Evolutionary conservation across 2,329 filamentous ascomycete genomes (phyloP), one percentile per base, ranked within the genome.

Genomic region (Sporothrix protearum): DNA sequence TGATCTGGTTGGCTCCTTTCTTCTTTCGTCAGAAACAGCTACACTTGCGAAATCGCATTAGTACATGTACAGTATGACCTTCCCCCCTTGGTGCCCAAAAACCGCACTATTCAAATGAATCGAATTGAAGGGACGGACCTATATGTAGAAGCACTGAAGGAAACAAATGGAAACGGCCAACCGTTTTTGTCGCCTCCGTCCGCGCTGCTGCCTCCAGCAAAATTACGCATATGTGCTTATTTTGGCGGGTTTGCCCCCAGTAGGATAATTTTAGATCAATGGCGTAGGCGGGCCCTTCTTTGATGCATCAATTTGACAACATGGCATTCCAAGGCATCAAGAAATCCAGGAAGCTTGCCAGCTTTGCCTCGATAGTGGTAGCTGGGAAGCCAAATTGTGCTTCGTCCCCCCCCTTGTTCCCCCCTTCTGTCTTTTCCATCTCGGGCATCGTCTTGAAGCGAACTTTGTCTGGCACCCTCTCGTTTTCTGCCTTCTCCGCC

Each of bases 221-320:
- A 19, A 5, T 36, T 36, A 4, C 14, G 42, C 42, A 19, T 57
- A 1, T 30, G 30, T 19, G 0, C 25, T 53, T 53, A 4, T 22
- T 53, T 33, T 36, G 57, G 19, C 57, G 12, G 19, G 19, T 14
- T 64, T 45, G 61, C 61, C 61, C 39, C 12, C n/a, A n/a, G 19
- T 28, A 30, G 22, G 61, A 64, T 47, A 64, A 64, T 64, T 28
- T 47, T 64, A 64, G 61, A 47, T 47, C 39, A 64, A 47, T 63
- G 39, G 28, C 25, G 28, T 33, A 59, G 36, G 61, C 39, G 36
- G 61, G 22, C 22, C 39, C 61, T 30, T 36, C 30, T 28, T 64
- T 28, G 22, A 45, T 30, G 61, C 61, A 45, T 47, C 61, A 22
- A 36, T 64, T 30, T 64, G 61, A 36, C 61, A 64, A 45, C 61